These are phyloP conservation scores for Taiwanofungus camphoratus DNA, from an alignment of 1,284 basidiomycete genomes.

Conservation along the genomic window DNA sequence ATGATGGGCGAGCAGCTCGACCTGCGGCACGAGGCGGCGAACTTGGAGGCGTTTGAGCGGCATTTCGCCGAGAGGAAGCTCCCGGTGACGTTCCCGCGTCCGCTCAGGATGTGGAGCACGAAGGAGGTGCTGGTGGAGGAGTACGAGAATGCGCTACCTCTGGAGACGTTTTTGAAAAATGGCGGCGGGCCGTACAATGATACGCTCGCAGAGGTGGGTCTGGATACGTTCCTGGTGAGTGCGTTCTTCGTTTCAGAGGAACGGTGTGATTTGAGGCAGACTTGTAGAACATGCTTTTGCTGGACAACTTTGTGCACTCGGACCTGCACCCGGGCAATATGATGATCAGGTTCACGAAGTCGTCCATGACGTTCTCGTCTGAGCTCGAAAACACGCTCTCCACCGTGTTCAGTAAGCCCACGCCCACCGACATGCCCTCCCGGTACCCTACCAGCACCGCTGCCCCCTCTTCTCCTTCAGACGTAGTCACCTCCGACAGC, in stretches of 20 bases:
- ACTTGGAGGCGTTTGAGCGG: slow-evolving; percentile 79
- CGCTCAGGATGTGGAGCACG: slow-evolving; percentile 76
- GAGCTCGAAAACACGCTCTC: slow-evolving; percentile 52
- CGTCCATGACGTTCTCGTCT: slow-evolving; percentile 46
- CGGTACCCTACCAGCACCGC: too few species aligned
- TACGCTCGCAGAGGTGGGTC: slow-evolving; percentile 85
- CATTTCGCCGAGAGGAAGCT: slow-evolving; percentile 82
- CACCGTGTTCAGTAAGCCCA: slow-evolving; percentile 31
- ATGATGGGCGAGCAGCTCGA: slow-evolving; percentile 99
- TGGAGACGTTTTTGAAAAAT: slow-evolving; percentile 84
- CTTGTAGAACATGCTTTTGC: slow-evolving; percentile 87
- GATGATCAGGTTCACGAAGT: slow-evolving; percentile 94
- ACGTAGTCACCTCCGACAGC: slow-evolving; percentile 40
- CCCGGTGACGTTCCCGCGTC: slow-evolving; percentile 86
- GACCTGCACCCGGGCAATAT: slow-evolving; percentile 96
- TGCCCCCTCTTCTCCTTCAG: slow-evolving; percentile 31
- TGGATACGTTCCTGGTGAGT: slow-evolving; percentile 91
- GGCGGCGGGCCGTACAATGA: slow-evolving; percentile 91
- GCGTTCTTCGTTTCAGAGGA: not conserved
- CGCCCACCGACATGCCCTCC: slow-evolving; percentile 27
- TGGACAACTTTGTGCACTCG: slow-evolving; percentile 98
- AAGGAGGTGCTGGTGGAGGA: slow-evolving; percentile 87
- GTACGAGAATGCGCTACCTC: slow-evolving; percentile 87
- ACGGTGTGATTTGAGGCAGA: not conserved
- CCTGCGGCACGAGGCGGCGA: slow-evolving; percentile 85